phyloP scores from a whole-genome alignment of 208 protist species.

The Vickermania spadyakhi region DNA sequence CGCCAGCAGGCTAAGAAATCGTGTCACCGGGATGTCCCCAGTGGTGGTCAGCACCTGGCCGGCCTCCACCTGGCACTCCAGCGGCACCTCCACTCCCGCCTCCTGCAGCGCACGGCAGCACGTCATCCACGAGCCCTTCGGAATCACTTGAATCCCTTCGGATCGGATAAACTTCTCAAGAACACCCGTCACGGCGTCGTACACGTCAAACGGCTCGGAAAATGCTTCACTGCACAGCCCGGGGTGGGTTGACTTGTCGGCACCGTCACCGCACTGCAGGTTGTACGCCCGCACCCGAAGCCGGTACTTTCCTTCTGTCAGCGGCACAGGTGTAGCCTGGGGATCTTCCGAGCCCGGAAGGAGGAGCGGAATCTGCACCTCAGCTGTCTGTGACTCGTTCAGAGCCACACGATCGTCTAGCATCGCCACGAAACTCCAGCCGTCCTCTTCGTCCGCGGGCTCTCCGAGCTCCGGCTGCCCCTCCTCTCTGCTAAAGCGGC shows the following conservation, averaged over 20 bases:
- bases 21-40: constrained; percentile 39
- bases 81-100: constrained; percentile 62
- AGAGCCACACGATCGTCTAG: constrained; percentile 62
- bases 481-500: constrained; percentile 9
- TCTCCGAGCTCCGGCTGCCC: too few species aligned
- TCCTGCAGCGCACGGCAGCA: constrained; percentile 64
- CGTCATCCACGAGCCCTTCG: constrained; percentile 36
- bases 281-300: constrained; percentile 68
- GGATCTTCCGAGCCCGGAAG: constrained; percentile 30
- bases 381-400: constrained; percentile 25
- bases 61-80: constrained; percentile 60
- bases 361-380: constrained; percentile 63
- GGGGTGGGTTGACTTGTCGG: too few species aligned
- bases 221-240: constrained; percentile 37
- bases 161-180: constrained; percentile 34
- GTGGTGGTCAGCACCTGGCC: constrained; percentile 58
- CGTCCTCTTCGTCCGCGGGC: too few species aligned
- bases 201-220: constrained; percentile 46
- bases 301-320: constrained; percentile 46
- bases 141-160: constrained; percentile 8
- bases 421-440: constrained; percentile 83
- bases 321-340: too few species aligned
- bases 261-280: constrained; percentile 7
- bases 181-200: constrained; percentile 66
- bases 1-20: constrained; percentile 30